phyloP scores from a whole-genome alignment of 2,329 filamentous ascomycete species.

The Monilinia fructigena region DNA sequence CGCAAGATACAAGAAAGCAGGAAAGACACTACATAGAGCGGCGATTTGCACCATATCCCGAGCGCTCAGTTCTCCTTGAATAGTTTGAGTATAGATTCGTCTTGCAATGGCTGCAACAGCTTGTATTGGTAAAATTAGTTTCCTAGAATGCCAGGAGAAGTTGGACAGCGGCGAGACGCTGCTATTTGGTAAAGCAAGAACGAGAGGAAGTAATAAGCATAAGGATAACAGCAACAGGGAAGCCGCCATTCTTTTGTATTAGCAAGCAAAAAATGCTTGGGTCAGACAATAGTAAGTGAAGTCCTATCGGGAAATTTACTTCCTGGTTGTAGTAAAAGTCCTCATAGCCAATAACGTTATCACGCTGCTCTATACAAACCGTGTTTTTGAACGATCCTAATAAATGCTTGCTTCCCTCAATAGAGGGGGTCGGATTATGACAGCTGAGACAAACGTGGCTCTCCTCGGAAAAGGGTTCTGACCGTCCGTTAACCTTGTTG shows the following conservation, averaged over 20 bases:
- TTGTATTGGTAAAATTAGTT: slow-evolving; percentile 20
- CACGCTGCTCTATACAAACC: slow-evolving; percentile 15
- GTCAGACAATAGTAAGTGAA: slow-evolving; percentile 11
- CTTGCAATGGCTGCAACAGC: slow-evolving; percentile 28
- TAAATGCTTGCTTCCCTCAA: not conserved
- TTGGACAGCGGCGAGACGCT: slow-evolving; percentile 6
- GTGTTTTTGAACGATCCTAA: not conserved
- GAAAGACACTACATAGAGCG: slow-evolving; percentile 29
- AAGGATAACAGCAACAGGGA: slow-evolving; percentile 14
- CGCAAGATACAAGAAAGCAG: slow-evolving; percentile 34
- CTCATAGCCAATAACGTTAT: slow-evolving; percentile 21
- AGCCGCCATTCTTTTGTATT: slow-evolving; percentile 19
- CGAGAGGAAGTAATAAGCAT: slow-evolving; percentile 3
- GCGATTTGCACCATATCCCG: slow-evolving; percentile 34
- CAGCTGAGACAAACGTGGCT: slow-evolving; percentile 19
- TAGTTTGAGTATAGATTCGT: slow-evolving; percentile 27
- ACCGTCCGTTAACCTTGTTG: not conserved
- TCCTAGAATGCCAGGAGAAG: slow-evolving; percentile 3
- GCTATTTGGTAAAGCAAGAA: slow-evolving; percentile 20
- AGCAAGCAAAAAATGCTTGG: not conserved
- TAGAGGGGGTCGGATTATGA: slow-evolving; percentile 6
- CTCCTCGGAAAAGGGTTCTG: slow-evolving; percentile 3
- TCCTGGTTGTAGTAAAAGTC: slow-evolving; percentile 7
- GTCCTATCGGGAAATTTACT: slow-evolving; percentile 19
- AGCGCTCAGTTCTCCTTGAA: slow-evolving; percentile 27